Base-by-base conservation (phyloP, 2,329 filamentous ascomycete genomes). In the Didymella pomorum region DNA sequence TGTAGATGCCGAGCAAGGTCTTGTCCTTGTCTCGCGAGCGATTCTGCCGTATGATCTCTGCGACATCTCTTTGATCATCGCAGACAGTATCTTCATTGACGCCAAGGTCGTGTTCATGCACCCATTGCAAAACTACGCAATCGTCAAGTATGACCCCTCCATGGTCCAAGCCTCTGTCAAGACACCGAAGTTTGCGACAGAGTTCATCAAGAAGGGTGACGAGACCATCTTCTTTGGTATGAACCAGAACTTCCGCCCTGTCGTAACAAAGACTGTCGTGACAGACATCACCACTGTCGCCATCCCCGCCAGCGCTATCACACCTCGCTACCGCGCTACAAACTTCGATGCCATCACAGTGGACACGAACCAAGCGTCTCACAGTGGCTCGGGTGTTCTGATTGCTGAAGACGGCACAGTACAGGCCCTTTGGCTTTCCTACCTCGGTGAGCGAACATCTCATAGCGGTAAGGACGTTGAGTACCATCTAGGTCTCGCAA, bases 201-300 rank as follows among this genome's bases (percentile, higher is more conserved):
- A 91, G 55, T 87, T 88, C 68, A 92, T 98, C 74, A 93, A 92
- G 50, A 95, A 98, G 80, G 95, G 95, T 33, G 92, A 93, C 47
- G 90, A 94, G 56, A 97, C 93, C 0, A 93, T 97, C 66, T 99
- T 99, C 78, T 90, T 99, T 63, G 96, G 95, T n/a, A 96, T 97
- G 81, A 99, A 99, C 74, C 89, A 96, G 66, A 98, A 97, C 65
- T 89, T 94, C 61, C 88, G 94, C 33, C 92, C 97, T 39, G 94
- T 98, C 4, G 92, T 97, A 67, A 91, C 93, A 5, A 93, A 96
- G 68, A 98, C 95, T 0, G 92, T 90, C 0, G 93, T 99, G 14
- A 99, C 96, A 0, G 95, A 99, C 76, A 96, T 99, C 71, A 98
- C 94, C 11, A 95, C 95, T 2, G 95, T 98, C 3, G 92, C 93